These are phyloP conservation scores for Bacterosira constricta DNA, from an alignment of 108 stramenopile species.

Conservation along the genomic window DNA sequence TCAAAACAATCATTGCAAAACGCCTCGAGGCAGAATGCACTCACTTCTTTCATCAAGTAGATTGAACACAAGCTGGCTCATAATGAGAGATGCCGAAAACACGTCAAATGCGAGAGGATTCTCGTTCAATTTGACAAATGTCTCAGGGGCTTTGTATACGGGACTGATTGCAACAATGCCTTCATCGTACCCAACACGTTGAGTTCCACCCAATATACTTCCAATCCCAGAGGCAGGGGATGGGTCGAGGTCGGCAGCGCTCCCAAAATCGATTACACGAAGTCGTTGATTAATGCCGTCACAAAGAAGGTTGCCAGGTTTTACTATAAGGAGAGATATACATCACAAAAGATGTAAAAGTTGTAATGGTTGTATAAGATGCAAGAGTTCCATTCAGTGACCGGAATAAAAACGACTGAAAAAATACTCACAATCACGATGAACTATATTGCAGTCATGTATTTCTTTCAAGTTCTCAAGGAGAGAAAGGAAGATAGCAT, in stretches of 20 bases:
- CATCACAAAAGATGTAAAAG: neutral
- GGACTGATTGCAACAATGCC: slow-evolving; percentile 70
- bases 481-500: slow-evolving; percentile 45
- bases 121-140: slow-evolving; percentile 47
- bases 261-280: slow-evolving; percentile 80
- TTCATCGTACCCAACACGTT: slow-evolving; percentile 57
- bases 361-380: neutral
- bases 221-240: slow-evolving; percentile 10
- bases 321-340: slow-evolving; percentile 29
- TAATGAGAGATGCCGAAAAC: slow-evolving; percentile 66
- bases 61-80: slow-evolving; percentile 81
- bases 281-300: slow-evolving; percentile 26
- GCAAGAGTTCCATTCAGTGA: neutral
- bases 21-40: neutral
- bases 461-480: slow-evolving; percentile 54
- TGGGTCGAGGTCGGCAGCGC: slow-evolving; percentile 78
- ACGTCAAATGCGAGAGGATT: slow-evolving; percentile 64
- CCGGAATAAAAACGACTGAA: neutral
- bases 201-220: slow-evolving; percentile 35
- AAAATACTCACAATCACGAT: slow-evolving; percentile 62
- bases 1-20: neutral
- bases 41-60: slow-evolving; percentile 68
- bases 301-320: slow-evolving; percentile 74
- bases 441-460: slow-evolving; percentile 63
- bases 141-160: slow-evolving; percentile 79